Evolutionary conservation across 768 basidiomycete species (phyloP).

Genomic region (Pleurotus citrinopileatus): DNA sequence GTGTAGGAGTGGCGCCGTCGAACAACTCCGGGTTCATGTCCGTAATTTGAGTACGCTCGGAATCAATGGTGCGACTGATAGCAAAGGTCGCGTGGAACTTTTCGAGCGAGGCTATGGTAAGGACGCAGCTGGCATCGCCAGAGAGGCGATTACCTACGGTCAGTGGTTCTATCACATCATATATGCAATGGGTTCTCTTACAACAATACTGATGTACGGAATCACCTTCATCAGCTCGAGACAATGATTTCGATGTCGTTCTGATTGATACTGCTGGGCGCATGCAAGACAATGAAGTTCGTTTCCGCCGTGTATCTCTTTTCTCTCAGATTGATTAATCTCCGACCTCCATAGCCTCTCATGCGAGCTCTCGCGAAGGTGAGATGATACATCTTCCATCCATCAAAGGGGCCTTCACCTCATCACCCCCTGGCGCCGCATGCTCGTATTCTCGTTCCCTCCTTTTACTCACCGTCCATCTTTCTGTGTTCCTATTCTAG

Average conservation of each 20-base stretch:
- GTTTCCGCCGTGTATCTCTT: constrained; percentile 12
- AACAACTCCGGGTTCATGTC: constrained; percentile 96
- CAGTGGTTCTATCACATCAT: constrained; percentile 17
- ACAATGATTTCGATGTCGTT: constrained; percentile 93
- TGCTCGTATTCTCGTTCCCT: background rate
- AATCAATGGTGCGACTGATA: constrained; percentile 63
- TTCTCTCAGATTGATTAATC: constrained; percentile 10
- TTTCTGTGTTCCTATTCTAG: constrained; percentile 31
- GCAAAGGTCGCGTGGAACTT: constrained; percentile 81
- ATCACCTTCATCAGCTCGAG: constrained; percentile 54
- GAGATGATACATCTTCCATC: constrained; percentile 8
- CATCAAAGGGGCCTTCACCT: background rate
- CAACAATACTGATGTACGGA: background rate
- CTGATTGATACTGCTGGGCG: constrained; percentile 97
- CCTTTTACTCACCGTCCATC: background rate
- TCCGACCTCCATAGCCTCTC: constrained; percentile 55
- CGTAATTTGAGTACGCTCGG: constrained; percentile 86
- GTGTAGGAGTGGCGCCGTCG: constrained; percentile 88
- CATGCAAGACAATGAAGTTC: constrained; percentile 98
- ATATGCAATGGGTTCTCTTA: background rate
- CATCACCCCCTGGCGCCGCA: background rate
- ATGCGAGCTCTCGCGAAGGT: constrained; percentile 99
- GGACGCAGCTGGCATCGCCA: constrained; percentile 97
- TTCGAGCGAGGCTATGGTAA: constrained; percentile 98
- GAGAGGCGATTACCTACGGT: constrained; percentile 93